Conservation (phyloP, 2,329 filamentous ascomycete genomes). For the Pleoardoris graminearum region DNA sequence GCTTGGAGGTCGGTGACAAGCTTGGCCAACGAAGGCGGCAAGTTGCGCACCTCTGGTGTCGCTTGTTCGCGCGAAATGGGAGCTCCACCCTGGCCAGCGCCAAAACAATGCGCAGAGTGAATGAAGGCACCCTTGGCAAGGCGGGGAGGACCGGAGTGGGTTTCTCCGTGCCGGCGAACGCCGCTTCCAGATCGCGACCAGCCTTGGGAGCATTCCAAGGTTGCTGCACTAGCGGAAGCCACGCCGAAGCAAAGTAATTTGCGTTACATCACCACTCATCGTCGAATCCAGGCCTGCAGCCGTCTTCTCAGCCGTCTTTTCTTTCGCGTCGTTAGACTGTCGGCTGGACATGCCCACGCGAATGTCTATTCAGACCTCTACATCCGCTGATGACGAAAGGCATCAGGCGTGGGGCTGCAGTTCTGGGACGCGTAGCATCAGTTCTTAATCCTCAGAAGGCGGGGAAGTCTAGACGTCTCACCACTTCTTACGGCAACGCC, state of each 20-base stretch:
- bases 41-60: neutral
- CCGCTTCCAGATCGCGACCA: neutral
- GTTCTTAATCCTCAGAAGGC: neutral
- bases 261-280: slow-evolving; percentile 5
- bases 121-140: slow-evolving; percentile 4
- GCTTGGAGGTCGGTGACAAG: neutral
- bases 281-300: neutral
- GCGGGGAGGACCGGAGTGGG: neutral
- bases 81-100: slow-evolving; percentile 1
- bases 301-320: neutral
- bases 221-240: neutral
- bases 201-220: too few relatives aligned
- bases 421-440: too few relatives aligned
- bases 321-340: too few relatives aligned
- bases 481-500: neutral
- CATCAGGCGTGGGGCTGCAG: too few relatives aligned
- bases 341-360: too few relatives aligned
- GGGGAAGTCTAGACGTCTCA: neutral
- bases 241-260: neutral
- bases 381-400: too few relatives aligned
- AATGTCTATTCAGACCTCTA: too few relatives aligned
- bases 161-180: neutral
- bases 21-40: neutral
- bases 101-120: slow-evolving; percentile 6
- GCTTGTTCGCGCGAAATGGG: neutral